phyloP scores from a whole-genome alignment of 2,329 filamentous ascomycete species.

The Sordariomycetes sp. region DNA sequence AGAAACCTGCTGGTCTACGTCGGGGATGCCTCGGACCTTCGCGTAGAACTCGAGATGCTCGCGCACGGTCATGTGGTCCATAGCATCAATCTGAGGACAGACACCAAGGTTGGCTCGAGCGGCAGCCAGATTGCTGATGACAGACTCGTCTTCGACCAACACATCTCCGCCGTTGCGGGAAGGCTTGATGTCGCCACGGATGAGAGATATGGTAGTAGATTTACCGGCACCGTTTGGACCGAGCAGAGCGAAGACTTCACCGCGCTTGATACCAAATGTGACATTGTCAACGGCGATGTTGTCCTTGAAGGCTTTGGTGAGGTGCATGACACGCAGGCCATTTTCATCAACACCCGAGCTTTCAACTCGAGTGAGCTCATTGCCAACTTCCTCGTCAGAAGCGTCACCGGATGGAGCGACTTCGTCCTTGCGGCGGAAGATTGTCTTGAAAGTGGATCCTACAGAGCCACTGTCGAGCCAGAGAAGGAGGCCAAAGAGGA shows the following conservation, averaged over 20 bases:
- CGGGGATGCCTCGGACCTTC: constrained; percentile 65
- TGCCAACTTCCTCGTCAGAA: constrained; percentile 51
- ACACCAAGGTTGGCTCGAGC: constrained; percentile 79
- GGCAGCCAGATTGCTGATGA: constrained; percentile 60
- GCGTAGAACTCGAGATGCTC: constrained; percentile 89
- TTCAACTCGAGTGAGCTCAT: constrained; percentile 56
- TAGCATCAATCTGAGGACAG: constrained; percentile 79
- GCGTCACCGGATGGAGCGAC: constrained; percentile 17
- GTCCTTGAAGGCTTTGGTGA: constrained; percentile 70
- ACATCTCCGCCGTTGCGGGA: constrained; percentile 65
- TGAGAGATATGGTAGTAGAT: constrained; percentile 78
- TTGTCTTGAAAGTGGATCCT: constrained; percentile 37
- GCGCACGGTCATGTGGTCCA: constrained; percentile 82
- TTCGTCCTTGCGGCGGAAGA: constrained; percentile 24
- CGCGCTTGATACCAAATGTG: constrained; percentile 69
- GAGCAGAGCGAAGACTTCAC: constrained; percentile 81
- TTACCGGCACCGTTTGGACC: constrained; percentile 91
- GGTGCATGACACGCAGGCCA: constrained; percentile 68
- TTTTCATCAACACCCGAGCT: constrained; percentile 30
- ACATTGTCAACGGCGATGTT: constrained; percentile 81
- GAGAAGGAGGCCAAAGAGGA: constrained; percentile 64
- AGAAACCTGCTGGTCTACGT: constrained; percentile 68
- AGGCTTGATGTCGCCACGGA: constrained; percentile 79
- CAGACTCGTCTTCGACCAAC: constrained; percentile 68
- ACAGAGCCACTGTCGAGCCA: constrained; percentile 73